These are phyloP conservation scores for Pisolithus tinctorius DNA, from an alignment of 768 basidiomycete genomes.

Conservation along the genomic window DNA sequence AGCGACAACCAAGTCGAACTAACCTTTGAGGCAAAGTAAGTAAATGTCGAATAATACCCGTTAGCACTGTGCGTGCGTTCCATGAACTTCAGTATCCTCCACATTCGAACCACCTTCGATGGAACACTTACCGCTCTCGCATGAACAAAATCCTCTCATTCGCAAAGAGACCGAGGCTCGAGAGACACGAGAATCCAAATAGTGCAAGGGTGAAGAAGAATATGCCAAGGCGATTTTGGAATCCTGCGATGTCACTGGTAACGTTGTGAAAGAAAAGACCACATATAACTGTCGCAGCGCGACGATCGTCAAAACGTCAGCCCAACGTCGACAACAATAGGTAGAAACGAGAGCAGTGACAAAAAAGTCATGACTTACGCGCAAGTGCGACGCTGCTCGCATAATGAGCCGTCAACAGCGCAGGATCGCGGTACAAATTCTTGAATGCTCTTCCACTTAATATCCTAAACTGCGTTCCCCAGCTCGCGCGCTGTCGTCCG, in stretches of 20 bases:
- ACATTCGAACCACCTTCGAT: background rate
- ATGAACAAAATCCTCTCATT: conserved; percentile 96
- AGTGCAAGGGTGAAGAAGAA: conserved; percentile 98
- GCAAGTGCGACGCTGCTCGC: conserved; percentile 77
- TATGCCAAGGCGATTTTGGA: conserved; percentile 91
- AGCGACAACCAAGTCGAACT: background rate
- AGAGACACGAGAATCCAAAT: conserved; percentile 95
- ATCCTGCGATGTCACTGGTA: conserved; percentile 90
- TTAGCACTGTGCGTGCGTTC: conserved; percentile 58
- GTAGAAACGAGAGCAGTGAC: background rate
- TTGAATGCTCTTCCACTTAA: conserved; percentile 96
- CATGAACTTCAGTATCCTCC: background rate
- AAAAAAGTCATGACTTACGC: conserved; percentile 40
- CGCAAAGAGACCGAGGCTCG: conserved; percentile 89
- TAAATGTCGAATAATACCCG: conserved; percentile 95
- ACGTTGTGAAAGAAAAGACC: conserved; percentile 91
- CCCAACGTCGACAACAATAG: background rate
- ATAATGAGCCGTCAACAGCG: conserved; percentile 88
- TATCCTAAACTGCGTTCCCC: conserved; percentile 87
- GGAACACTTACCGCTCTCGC: conserved; percentile 74
- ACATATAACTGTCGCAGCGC: conserved; percentile 59
- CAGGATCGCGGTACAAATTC: conserved; percentile 93
- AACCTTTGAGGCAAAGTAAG: conserved; percentile 94
- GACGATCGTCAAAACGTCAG: no score
- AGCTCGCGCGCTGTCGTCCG: conserved; percentile 75